phyloP scores from a whole-genome alignment of 2,329 filamentous ascomycete genomes.

The Cryphonectria japonica region DNA sequence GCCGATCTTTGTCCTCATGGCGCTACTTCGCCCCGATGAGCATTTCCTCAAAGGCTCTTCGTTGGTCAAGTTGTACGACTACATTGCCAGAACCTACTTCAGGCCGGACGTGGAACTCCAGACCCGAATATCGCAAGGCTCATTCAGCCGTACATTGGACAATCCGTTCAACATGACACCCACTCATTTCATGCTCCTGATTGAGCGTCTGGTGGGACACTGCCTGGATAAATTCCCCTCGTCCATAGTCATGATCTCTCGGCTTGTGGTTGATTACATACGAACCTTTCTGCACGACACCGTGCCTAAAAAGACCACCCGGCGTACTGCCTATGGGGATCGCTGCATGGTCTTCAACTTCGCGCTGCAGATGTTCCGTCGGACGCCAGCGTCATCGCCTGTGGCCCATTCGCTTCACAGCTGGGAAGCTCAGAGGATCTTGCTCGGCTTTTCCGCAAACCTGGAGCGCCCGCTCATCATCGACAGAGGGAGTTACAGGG shows the following conservation, averaged over 20 bases:
- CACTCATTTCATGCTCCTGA: conserved; percentile 32
- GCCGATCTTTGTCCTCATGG: conserved; percentile 45
- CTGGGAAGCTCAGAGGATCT: conserved; percentile 61
- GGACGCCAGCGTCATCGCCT: conserved; percentile 38
- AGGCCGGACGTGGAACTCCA: conserved; percentile 24
- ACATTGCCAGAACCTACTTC: conserved; percentile 36
- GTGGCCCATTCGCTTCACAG: conserved; percentile 48
- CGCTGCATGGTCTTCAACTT: conserved; percentile 47
- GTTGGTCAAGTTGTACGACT: conserved; percentile 40
- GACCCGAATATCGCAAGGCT: conserved; percentile 25
- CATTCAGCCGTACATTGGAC: conserved; percentile 31
- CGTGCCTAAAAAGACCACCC: conserved; percentile 20
- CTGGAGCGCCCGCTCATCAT: conserved; percentile 56
- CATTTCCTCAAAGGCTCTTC: conserved; percentile 38
- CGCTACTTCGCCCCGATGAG: conserved; percentile 43
- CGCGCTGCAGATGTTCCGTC: conserved; percentile 43
- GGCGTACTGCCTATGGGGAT: conserved; percentile 34
- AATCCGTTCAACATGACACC: conserved; percentile 34
- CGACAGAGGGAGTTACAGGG: conserved; percentile 54
- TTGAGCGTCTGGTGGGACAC: conserved; percentile 37
- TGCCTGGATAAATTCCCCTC: conserved; percentile 38
- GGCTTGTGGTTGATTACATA: conserved; percentile 36
- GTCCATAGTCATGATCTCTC: conserved; percentile 36
- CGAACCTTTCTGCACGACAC: conserved; percentile 23
- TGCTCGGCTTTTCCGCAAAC: conserved; percentile 56